phyloP scores from a whole-genome alignment of 1,139 yeast genomes.

The Pichia cactophila region DNA sequence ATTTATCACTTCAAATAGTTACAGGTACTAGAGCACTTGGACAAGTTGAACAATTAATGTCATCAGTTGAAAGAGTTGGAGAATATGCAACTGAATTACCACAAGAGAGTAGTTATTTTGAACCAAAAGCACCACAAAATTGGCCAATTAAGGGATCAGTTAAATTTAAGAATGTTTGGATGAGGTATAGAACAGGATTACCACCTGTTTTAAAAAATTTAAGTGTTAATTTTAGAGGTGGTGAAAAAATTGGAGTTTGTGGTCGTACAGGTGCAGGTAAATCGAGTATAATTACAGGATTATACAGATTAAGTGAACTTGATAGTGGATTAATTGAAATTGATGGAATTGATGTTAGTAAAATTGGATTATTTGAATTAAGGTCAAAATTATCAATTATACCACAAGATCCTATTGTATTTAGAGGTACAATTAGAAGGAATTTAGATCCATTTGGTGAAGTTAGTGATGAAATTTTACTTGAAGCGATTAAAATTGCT shows the following conservation, averaged over 20 bases:
- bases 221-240: slow-evolving; percentile 28
- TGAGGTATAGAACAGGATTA: slow-evolving; percentile 61
- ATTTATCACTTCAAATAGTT: slow-evolving; percentile 46
- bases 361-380: slow-evolving; percentile 30
- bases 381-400: slow-evolving; percentile 35
- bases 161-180: slow-evolving; percentile 46
- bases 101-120: slow-evolving; percentile 47
- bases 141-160: slow-evolving; percentile 66
- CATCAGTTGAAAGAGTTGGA: slow-evolving; percentile 74
- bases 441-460: slow-evolving; percentile 37
- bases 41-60: slow-evolving; percentile 74
- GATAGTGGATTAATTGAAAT: slow-evolving; percentile 26
- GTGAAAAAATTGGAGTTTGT: slow-evolving; percentile 37
- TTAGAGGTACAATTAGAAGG: slow-evolving; percentile 34
- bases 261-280: slow-evolving; percentile 42
- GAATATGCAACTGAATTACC: slow-evolving; percentile 67
- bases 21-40: slow-evolving; percentile 49
- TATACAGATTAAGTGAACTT: slow-evolving; percentile 34
- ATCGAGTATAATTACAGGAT: slow-evolving; percentile 37
- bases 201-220: slow-evolving; percentile 41
- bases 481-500: slow-evolving; percentile 40
- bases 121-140: slow-evolving; percentile 16
- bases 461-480: slow-evolving; percentile 33
- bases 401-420: slow-evolving; percentile 41
- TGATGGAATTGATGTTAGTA: slow-evolving; percentile 32